Evolutionary conservation across 257 asterid genomes (phyloP).

Genomic region (Solanum commersonii): DNA sequence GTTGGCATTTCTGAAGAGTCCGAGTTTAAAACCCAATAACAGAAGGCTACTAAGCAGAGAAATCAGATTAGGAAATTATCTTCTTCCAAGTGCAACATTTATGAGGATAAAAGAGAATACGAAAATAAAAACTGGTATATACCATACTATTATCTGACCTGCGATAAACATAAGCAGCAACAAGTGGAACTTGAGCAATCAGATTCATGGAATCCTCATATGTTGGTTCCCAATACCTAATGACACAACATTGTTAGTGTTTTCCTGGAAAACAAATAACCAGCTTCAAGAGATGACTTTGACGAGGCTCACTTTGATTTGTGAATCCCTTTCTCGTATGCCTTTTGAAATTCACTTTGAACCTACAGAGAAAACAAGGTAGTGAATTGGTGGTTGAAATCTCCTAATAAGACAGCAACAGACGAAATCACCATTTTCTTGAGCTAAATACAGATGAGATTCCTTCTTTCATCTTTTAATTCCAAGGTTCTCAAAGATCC

Average conservation of each 20-base stretch:
- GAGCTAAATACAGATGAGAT: not conserved
- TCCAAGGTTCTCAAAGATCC: not conserved
- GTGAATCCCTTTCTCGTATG: conserved; percentile 94
- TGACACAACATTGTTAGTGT: conserved; percentile 10
- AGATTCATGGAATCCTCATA: conserved; percentile 90
- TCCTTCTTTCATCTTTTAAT: not conserved
- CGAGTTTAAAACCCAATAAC: not conserved
- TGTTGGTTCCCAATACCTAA: conserved; percentile 96
- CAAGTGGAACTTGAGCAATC: conserved; percentile 90
- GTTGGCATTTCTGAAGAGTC: too few species aligned
- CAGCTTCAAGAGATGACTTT: not conserved
- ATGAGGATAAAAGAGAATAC: not conserved
- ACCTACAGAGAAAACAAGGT: conserved; percentile 43
- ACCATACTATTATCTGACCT: conserved; percentile 45
- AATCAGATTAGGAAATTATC: not conserved
- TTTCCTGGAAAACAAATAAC: not conserved
- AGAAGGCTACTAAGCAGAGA: not conserved
- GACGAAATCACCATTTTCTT: not conserved
- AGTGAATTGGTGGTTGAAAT: conserved; percentile 10
- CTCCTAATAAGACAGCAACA: not conserved
- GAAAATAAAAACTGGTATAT: not conserved
- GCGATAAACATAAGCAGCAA: conserved; percentile 89
- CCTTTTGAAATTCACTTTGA: conserved; percentile 96
- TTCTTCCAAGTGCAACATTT: not conserved
- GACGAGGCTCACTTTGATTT: conserved; percentile 71